Conservation (phyloP, 192 early-diverging fungal species). For the Coemansia sp. region DNA sequence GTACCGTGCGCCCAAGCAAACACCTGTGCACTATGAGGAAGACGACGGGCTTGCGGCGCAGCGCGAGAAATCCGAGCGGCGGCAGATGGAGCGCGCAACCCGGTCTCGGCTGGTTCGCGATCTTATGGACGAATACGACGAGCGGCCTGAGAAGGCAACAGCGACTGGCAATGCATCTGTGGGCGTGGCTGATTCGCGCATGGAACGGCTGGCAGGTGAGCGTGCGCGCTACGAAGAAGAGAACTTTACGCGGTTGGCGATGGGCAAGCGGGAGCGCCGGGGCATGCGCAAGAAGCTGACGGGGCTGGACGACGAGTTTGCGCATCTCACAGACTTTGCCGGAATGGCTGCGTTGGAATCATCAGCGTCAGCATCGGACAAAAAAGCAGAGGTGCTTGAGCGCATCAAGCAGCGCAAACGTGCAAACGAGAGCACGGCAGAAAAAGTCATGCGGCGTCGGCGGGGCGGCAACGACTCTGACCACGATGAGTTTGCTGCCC, state of each 20-base stretch:
- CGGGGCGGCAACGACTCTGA: slow-evolving; percentile 15
- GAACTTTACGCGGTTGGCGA: slow-evolving; percentile 75
- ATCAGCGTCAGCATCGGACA: slow-evolving; percentile 9
- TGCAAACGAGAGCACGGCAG: slow-evolving; percentile 46
- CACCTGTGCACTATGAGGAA: slow-evolving; percentile 84
- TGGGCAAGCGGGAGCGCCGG: slow-evolving; percentile 76
- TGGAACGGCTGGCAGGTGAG: slow-evolving; percentile 64
- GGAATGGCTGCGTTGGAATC: slow-evolving; percentile 39
- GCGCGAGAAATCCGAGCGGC: slow-evolving; percentile 62
- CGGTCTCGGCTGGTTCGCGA: slow-evolving; percentile 84
- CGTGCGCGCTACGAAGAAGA: slow-evolving; percentile 81
- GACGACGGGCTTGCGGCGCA: slow-evolving; percentile 58
- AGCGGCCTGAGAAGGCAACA: slow-evolving; percentile 77
- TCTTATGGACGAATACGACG: slow-evolving; percentile 77
- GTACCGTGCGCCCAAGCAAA: slow-evolving; percentile 83
- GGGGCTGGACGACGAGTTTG: slow-evolving; percentile 83
- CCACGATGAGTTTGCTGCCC: slow-evolving; percentile 25
- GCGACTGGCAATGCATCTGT: slow-evolving; percentile 71
- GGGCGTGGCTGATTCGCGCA: slow-evolving; percentile 55
- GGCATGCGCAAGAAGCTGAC: slow-evolving; percentile 59
- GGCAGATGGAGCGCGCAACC: slow-evolving; percentile 67
- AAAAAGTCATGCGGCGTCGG: slow-evolving; percentile 37
- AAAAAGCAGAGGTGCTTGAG: slow-evolving; percentile 41
- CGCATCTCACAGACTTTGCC: slow-evolving; percentile 60
- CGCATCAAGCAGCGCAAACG: slow-evolving; percentile 29